Percentiles rank a stretch among this genome's conserved stretches.
These are phyloP conservation scores for Sanghuangporus sanghuang DNA, from an alignment of 1,284 basidiomycete species.

Conservation along the genomic window DNA sequence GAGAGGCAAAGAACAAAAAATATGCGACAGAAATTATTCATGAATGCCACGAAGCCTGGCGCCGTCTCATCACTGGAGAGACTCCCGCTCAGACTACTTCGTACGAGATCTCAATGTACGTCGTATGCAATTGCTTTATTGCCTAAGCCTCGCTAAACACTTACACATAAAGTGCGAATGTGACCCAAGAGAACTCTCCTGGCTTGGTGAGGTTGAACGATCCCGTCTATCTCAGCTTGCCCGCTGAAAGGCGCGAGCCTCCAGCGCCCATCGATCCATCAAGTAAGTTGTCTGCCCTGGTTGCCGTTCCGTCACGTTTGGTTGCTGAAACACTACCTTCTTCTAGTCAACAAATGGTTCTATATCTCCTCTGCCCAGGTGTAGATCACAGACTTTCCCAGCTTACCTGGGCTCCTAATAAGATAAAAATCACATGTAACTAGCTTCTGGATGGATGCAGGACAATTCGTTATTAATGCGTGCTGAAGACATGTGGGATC, in stretches of 20 bases:
- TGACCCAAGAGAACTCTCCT: slow-evolving; percentile 71
- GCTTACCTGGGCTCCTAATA: background rate
- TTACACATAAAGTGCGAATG: slow-evolving; percentile 48
- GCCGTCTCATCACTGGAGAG: slow-evolving; percentile 86
- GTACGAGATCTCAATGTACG: slow-evolving; percentile 81
- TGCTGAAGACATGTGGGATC: slow-evolving; percentile 1
- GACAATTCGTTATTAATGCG: background rate
- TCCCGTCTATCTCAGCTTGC: slow-evolving; percentile 61
- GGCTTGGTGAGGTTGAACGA: slow-evolving; percentile 65
- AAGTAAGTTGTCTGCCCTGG: slow-evolving; percentile 44
- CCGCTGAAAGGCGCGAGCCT: slow-evolving; percentile 76
- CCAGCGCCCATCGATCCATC: slow-evolving; percentile 86
- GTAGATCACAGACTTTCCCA: slow-evolving; percentile 28
- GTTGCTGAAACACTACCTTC: slow-evolving; percentile 24
- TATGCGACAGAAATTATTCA: slow-evolving; percentile 99
- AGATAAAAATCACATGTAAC: background rate
- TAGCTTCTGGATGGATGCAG: background rate
- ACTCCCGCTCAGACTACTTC: slow-evolving; percentile 60
- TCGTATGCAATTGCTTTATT: slow-evolving; percentile 16
- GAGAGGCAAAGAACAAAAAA: slow-evolving; percentile 99
- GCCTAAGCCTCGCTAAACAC: background rate
- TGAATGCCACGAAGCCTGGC: slow-evolving; percentile 99
- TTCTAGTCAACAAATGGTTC: slow-evolving; percentile 84
- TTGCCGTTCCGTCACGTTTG: background rate
- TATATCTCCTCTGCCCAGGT: slow-evolving; percentile 83